Evolutionary conservation across 1,284 basidiomycete genomes (phyloP).

Genomic region (Exobasidium cylindrosporum): DNA sequence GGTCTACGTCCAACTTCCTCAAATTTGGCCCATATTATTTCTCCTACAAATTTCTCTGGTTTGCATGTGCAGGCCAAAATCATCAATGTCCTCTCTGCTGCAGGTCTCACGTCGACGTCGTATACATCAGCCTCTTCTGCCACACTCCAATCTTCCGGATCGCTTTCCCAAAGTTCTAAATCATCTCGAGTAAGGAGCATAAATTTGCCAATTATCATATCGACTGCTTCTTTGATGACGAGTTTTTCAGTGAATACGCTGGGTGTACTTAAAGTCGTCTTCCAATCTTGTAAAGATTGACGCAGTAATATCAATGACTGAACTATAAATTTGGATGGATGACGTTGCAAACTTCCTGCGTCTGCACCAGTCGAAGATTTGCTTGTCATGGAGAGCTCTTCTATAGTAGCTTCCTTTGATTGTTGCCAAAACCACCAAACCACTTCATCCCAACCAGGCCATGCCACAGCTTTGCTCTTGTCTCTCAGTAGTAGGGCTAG

Average conservation of each 20-base stretch:
- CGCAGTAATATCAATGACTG: conserved; percentile 46
- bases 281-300: conserved; percentile 42
- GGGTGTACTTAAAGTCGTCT: conserved; percentile 25
- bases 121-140: conserved; percentile 36
- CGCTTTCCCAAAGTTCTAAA: conserved; percentile 43
- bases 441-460: conserved; percentile 51
- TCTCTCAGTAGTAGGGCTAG: conserved; percentile 40
- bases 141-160: conserved; percentile 46
- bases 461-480: conserved; percentile 44
- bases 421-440: conserved; percentile 49
- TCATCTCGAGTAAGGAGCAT: conserved; percentile 45
- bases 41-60: conserved; percentile 34
- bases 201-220: conserved; percentile 41
- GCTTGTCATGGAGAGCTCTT: conserved; percentile 9
- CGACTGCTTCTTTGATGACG: conserved; percentile 36
- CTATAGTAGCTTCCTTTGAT: conserved; percentile 13
- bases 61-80: conserved; percentile 35
- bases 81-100: conserved; percentile 46
- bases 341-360: not conserved
- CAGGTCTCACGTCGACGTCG: conserved; percentile 49
- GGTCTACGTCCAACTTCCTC: conserved; percentile 7
- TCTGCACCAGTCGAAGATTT: conserved; percentile 17
- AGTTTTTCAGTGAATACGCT: conserved; percentile 31
- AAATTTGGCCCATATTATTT: conserved; percentile 42
- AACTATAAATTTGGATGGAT: conserved; percentile 46